phyloP scores from a whole-genome alignment of 192 early-diverging fungal species.

The Funneliformis mosseae region DNA sequence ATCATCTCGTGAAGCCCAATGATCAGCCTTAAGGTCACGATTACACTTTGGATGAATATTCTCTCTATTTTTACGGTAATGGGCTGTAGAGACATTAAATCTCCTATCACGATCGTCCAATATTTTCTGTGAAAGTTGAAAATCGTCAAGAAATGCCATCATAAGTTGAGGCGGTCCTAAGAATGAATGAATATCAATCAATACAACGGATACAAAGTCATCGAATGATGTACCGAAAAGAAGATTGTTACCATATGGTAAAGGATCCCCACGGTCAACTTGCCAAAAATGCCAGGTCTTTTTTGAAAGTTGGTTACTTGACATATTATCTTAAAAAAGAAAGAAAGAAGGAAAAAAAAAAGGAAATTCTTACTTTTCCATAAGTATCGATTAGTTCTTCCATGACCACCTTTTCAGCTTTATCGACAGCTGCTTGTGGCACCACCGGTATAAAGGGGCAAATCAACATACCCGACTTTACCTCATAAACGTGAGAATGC shows the following conservation, averaged over 20 bases:
- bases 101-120: conserved; percentile 39
- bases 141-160: conserved; percentile 45
- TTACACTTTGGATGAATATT: not conserved
- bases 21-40: not conserved
- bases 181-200: not conserved
- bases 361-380: conserved; percentile 37
- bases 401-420: conserved; percentile 41
- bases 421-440: conserved; percentile 26
- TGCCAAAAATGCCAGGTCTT: conserved; percentile 58
- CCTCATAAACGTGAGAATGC: conserved; percentile 63
- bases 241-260: conserved; percentile 39
- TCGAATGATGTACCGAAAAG: not conserved
- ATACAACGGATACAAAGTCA: not conserved
- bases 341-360: not conserved
- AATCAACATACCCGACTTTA: conserved; percentile 45
- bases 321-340: not conserved
- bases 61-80: conserved; percentile 31
- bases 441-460: conserved; percentile 39
- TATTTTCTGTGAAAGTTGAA: conserved; percentile 41
- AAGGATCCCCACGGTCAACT: conserved; percentile 48
- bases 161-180: conserved; percentile 53
- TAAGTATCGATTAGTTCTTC: conserved; percentile 45
- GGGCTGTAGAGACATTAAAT: conserved; percentile 32
- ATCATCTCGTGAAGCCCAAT: conserved; percentile 7
- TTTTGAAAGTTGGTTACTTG: not conserved